Evolutionary conservation across 1,139 yeast genomes (phyloP).

Genomic region (Scheffersomyces lignicola): DNA sequence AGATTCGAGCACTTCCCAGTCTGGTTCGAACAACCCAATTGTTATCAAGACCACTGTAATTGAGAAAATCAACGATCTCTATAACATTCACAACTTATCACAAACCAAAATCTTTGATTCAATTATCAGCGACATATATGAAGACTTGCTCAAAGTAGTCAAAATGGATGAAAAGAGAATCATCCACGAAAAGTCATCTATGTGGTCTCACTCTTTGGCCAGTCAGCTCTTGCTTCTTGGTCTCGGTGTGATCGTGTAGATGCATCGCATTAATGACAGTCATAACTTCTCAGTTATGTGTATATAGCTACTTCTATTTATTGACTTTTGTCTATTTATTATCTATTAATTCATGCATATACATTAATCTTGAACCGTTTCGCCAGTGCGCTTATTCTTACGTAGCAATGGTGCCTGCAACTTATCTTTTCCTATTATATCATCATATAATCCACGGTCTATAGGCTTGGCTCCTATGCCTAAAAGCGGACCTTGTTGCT

Average conservation of each 20-base stretch:
- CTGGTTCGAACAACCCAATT: conserved; percentile 22
- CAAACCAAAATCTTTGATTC: conserved; percentile 54
- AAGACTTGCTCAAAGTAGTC: conserved; percentile 54
- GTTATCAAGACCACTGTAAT: conserved; percentile 59
- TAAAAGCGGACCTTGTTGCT: conserved; percentile 36
- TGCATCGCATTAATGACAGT: conserved; percentile 10
- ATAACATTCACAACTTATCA: conserved; percentile 45
- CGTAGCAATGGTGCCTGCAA: conserved; percentile 65
- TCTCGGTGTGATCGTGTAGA: conserved; percentile 55
- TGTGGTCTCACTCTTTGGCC: conserved; percentile 63
- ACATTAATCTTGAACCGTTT: conserved; percentile 1
- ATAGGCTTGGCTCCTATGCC: conserved; percentile 48
- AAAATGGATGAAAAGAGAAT: conserved; percentile 50
- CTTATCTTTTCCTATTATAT: conserved; percentile 18
- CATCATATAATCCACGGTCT: conserved; percentile 33
- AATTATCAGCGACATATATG: conserved; percentile 58
- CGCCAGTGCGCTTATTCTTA: conserved; percentile 28
- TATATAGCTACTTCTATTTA: conserved; percentile 1
- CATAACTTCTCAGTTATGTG: too few relatives aligned
- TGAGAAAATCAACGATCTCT: conserved; percentile 55
- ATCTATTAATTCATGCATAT: conserved; percentile 1
- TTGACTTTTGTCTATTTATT: conserved; percentile 5
- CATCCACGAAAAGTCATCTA: conserved; percentile 43
- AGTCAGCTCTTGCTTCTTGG: conserved; percentile 60
- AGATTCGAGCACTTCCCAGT: too few relatives aligned